These are phyloP conservation scores for Wickerhamiella dianesei DNA, from an alignment of 805 yeast genomes.

Conservation along the genomic window DNA sequence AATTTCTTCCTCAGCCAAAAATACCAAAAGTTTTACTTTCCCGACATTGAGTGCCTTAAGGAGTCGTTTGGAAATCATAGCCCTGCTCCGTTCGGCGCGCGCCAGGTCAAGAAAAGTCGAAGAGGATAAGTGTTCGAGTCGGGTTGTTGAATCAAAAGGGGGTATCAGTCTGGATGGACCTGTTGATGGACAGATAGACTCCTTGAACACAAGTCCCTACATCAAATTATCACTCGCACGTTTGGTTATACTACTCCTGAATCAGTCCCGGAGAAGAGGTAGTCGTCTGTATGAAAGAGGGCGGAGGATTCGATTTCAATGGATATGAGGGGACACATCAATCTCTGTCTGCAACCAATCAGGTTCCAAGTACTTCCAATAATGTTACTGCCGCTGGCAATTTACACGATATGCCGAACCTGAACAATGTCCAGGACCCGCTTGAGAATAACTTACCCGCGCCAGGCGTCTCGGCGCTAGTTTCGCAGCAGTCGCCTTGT, in stretches of 20 bases:
- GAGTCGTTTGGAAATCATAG: not conserved
- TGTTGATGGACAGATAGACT: no score
- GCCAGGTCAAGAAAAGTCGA: not conserved
- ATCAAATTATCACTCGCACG: no score
- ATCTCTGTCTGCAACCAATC: not conserved
- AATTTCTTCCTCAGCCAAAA: not conserved
- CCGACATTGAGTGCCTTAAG: not conserved
- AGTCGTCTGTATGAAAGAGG: not conserved
- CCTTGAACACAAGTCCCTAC: no score
- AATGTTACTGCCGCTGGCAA: not conserved
- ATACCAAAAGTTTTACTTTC: not conserved
- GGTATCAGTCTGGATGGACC: not conserved
- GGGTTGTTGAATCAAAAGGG: not conserved
- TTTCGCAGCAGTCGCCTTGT: not conserved
- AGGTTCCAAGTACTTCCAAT: not conserved
- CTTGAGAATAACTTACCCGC: not conserved
- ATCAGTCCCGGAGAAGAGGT: not conserved
- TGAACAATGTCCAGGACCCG: not conserved
- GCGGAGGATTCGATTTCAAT: not conserved
- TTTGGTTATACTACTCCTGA: not conserved
- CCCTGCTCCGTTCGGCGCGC: not conserved
- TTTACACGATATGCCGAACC: not conserved
- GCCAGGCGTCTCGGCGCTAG: not conserved
- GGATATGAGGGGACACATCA: not conserved
- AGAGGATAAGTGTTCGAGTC: not conserved